phyloP scores from a whole-genome alignment of 257 asterid species.

The Leptodermis oblonga region DNA sequence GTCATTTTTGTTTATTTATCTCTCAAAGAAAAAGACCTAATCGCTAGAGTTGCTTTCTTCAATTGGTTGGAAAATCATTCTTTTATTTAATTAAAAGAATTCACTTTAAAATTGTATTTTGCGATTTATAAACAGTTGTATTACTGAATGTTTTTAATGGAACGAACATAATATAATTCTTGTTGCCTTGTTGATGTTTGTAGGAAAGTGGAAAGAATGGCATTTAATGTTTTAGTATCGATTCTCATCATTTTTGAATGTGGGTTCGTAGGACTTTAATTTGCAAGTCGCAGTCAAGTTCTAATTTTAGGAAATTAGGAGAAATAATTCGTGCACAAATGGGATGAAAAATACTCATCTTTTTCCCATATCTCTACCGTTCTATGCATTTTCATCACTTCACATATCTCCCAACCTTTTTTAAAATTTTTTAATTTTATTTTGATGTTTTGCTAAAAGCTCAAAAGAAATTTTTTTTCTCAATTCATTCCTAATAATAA shows the following conservation, averaged over 20 bases:
- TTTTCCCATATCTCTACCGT: background rate
- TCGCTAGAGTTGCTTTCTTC: background rate
- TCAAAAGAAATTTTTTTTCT: no score
- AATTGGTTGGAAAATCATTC: background rate
- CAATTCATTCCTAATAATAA: no score
- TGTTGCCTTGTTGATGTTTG: background rate
- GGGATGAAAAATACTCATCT: background rate
- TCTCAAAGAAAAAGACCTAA: background rate
- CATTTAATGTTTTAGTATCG: background rate
- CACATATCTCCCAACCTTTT: background rate
- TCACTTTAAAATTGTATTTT: no score
- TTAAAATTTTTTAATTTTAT: no score
- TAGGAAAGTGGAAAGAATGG: background rate
- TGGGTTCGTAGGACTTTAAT: background rate
- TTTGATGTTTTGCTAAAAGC: no score
- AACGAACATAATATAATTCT: no score
- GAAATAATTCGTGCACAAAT: background rate
- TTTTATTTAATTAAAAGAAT: no score
- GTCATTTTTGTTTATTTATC: background rate
- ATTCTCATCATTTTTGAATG: slow-evolving; percentile 4
- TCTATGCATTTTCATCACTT: background rate
- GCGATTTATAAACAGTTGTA: no score
- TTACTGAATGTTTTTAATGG: no score
- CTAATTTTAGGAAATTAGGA: background rate
- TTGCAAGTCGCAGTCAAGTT: background rate